Evolutionary conservation across 306 rosid genomes (phyloP).

Genomic region (Arachis stenosperma): DNA sequence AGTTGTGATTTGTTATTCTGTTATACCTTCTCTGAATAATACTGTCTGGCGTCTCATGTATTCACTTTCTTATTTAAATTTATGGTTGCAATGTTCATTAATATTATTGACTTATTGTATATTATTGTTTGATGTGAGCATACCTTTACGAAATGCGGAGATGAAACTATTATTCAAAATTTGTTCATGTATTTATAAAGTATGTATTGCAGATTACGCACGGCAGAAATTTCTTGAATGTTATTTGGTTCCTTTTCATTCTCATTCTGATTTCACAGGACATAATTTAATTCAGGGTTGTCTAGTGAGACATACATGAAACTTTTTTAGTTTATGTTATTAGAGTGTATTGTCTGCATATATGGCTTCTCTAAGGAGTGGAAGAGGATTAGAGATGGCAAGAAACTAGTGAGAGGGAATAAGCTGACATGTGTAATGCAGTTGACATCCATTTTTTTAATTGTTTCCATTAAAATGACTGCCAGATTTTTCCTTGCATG

Average conservation of each 20-base stretch:
- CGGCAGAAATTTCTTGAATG: conserved; percentile 8
- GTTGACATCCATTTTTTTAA: conserved; percentile 12
- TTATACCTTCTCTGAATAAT: conserved; percentile 4
- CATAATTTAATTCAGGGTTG: conserved; percentile 5
- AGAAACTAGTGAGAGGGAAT: conserved; percentile 1
- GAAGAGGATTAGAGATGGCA: conserved; percentile 2
- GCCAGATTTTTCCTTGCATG: no score
- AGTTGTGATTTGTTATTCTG: not conserved
- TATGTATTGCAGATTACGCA: conserved; percentile 17
- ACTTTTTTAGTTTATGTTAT: not conserved
- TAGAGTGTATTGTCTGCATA: conserved; percentile 11
- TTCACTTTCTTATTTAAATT: conserved; percentile 28
- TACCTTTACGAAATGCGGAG: conserved; percentile 17
- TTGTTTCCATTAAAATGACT: not conserved
- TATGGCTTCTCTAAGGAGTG: conserved; percentile 6
- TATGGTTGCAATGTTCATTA: conserved; percentile 12
- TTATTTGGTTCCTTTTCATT: conserved; percentile 7
- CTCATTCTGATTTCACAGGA: conserved; percentile 12
- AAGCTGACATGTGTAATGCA: conserved; percentile 12
- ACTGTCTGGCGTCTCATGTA: conserved; percentile 22
- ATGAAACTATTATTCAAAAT: conserved; percentile 20
- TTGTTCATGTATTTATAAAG: conserved; percentile 23
- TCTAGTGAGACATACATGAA: not conserved
- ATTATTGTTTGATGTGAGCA: not conserved
- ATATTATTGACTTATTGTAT: conserved; percentile 11